These are phyloP conservation scores for Byssoonygena ceratinophila DNA, from an alignment of 2,329 filamentous ascomycete genomes.

Conservation along the genomic window DNA sequence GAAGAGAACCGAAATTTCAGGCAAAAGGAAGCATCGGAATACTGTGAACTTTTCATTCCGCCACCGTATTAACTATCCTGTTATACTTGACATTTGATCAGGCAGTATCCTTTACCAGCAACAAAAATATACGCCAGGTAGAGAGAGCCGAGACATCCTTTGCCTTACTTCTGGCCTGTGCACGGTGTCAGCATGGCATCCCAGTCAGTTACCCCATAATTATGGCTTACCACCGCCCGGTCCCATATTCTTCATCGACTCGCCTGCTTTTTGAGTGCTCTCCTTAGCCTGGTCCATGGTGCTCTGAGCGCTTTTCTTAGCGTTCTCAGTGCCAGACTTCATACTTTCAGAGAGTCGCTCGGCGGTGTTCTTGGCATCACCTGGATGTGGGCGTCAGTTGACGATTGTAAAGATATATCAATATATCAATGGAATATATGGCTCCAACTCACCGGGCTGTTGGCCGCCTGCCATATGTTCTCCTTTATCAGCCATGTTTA, in stretches of 20 bases:
- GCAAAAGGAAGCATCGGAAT: background rate
- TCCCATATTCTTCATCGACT: slow-evolving; percentile 14
- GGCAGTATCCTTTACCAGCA: background rate
- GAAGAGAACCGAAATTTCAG: no score
- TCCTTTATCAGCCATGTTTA: slow-evolving; percentile 13
- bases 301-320: slow-evolving; percentile 11
- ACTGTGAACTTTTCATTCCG: background rate
- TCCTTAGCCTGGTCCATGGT: slow-evolving; percentile 15
- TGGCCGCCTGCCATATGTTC: slow-evolving; percentile 11
- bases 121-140: no score
- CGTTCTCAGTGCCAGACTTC: slow-evolving; percentile 11
- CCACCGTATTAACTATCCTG: background rate
- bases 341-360: slow-evolving; percentile 16
- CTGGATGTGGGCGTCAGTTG: slow-evolving; percentile 5
- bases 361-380: slow-evolving; percentile 17
- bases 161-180: slow-evolving; percentile 2
- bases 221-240: slow-evolving; percentile 8
- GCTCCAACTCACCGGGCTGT: slow-evolving; percentile 13
- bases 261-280: slow-evolving; percentile 13
- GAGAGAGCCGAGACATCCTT: no score
- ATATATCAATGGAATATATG: background rate
- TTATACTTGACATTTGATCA: background rate
- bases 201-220: background rate
- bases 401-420: no score
- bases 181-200: background rate